Evolutionary conservation across 2,329 filamentous ascomycete genomes (phyloP).

Genomic region (Alternaria burnsii): DNA sequence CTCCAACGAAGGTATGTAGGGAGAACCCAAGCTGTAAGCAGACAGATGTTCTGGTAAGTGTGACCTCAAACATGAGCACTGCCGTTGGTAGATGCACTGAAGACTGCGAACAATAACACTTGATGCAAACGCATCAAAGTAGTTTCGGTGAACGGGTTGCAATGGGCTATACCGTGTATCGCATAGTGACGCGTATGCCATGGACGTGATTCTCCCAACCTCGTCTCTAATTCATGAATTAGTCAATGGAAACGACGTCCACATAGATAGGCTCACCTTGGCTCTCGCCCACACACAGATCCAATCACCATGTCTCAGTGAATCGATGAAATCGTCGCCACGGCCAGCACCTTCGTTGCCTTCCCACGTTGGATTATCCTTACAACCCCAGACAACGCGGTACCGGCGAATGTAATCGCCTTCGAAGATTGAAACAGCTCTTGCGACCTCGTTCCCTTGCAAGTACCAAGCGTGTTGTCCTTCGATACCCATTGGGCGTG

Average conservation of each 20-base stretch:
- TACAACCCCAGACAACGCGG: constrained; percentile 24
- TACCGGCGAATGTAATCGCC: constrained; percentile 23
- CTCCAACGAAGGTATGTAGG: neutral
- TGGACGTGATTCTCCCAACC: constrained; percentile 30
- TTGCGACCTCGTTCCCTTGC: constrained; percentile 30
- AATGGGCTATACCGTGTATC: constrained; percentile 19
- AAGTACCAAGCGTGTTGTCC: constrained; percentile 31
- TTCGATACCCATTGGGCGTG: constrained; percentile 11
- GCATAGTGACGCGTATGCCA: constrained; percentile 21
- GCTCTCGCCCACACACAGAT: constrained; percentile 31
- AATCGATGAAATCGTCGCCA: constrained; percentile 26
- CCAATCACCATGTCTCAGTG: constrained; percentile 22
- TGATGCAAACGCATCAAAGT: neutral
- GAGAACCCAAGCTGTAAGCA: neutral
- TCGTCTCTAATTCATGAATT: constrained; percentile 15
- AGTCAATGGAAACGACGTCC: neutral
- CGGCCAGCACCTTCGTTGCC: constrained; percentile 23
- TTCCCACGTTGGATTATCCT: constrained; percentile 9
- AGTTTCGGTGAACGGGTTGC: neutral
- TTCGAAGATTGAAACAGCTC: constrained; percentile 19
- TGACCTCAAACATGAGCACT: constrained; percentile 5
- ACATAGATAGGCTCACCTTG: constrained; percentile 23
- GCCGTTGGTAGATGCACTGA: constrained; percentile 19
- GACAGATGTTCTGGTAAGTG: constrained; percentile 16
- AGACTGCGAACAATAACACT: constrained; percentile 1